These are phyloP conservation scores for Neocatenulostroma microsporum DNA, from an alignment of 2,329 filamentous ascomycete genomes.

Conservation along the genomic window DNA sequence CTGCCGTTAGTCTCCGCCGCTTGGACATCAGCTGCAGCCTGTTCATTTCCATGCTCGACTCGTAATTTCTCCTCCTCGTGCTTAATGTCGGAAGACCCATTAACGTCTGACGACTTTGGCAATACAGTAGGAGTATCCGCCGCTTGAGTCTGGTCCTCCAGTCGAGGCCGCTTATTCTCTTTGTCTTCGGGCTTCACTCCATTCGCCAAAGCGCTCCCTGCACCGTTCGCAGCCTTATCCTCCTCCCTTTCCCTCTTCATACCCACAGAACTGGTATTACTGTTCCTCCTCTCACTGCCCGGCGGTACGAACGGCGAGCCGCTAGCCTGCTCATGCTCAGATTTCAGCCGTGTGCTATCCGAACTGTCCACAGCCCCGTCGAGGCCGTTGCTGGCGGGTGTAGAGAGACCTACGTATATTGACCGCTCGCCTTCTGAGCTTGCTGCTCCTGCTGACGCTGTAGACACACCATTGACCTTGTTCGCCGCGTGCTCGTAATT, in stretches of 20 bases:
- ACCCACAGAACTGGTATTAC: conserved; percentile 23
- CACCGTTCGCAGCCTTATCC: conserved; percentile 11
- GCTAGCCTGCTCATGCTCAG: conserved; percentile 14
- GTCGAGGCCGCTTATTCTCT: conserved; percentile 15
- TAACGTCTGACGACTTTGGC: no score
- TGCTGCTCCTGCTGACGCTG: conserved; percentile 5
- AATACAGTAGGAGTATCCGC: no score
- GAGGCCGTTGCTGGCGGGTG: conserved; percentile 29
- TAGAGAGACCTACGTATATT: conserved; percentile 41
- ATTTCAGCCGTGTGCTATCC: conserved; percentile 27
- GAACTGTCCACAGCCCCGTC: conserved; percentile 19
- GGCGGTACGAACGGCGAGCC: conserved; percentile 15
- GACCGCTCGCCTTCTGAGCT: conserved; percentile 33
- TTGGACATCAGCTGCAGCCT: conserved; percentile 18
- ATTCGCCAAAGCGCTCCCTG: conserved; percentile 4
- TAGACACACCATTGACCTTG: conserved; percentile 22
- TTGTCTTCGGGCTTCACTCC: conserved; percentile 16
- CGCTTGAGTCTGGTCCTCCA: no score
- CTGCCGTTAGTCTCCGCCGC: conserved; percentile 3
- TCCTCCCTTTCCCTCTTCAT: conserved; percentile 25
- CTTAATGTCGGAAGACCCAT: conserved; percentile 21
- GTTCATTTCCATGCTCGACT: conserved; percentile 21
- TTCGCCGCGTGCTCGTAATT: conserved; percentile 38
- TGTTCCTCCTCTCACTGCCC: conserved; percentile 25
- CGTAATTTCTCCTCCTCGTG: conserved; percentile 21